Conservation (phyloP, 2,329 filamentous ascomycete species). For the Cercospora sesami region DNA sequence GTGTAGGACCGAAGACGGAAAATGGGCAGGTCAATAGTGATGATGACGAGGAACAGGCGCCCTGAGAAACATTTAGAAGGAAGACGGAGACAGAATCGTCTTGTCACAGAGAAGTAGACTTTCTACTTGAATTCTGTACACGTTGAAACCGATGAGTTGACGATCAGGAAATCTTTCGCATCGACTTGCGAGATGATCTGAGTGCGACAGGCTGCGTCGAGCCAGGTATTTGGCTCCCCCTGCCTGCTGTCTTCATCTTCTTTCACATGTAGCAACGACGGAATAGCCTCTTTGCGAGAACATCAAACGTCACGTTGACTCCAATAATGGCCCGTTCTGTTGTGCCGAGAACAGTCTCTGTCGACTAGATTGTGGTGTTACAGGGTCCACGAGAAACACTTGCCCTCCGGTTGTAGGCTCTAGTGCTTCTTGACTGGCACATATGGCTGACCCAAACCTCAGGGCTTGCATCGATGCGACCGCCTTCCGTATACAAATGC, state of each 20-base stretch:
- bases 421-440: background rate
- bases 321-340: no score
- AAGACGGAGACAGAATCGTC: background rate
- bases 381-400: background rate
- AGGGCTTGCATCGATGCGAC: no score
- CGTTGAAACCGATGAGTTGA: background rate
- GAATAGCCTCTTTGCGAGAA: background rate
- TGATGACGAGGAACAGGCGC: conserved; percentile 6
- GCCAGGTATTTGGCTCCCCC: background rate
- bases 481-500: no score
- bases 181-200: background rate
- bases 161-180: background rate
- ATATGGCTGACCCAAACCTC: no score
- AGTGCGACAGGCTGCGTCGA: background rate
- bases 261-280: background rate
- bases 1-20: background rate
- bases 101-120: background rate
- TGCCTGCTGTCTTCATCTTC: background rate
- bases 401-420: background rate
- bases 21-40: background rate
- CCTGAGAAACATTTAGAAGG: background rate
- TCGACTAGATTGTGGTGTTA: background rate
- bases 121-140: background rate
- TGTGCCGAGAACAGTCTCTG: background rate
- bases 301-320: background rate